Evolutionary conservation across 2,329 filamentous ascomycete genomes (phyloP), one percentile per base, ranked within the genome.

Genomic region (Endocalyx cinctus): DNA sequence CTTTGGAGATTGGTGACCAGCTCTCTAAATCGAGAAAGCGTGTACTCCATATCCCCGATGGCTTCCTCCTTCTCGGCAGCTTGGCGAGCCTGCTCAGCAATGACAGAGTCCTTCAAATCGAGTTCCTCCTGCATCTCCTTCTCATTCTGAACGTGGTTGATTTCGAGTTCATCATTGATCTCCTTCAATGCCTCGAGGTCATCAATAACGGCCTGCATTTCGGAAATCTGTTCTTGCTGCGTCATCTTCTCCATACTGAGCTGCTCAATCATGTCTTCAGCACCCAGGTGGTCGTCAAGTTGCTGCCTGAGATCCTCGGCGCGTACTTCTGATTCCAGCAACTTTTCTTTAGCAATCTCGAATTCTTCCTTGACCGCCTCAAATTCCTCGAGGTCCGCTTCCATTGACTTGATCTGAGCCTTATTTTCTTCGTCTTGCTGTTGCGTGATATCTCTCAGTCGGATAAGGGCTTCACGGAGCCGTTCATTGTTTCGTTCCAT

Each of bases 51-150:
- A 50, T 97, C 89, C 37, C 88, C 84, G 36, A 94, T 76, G 7
- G 75, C 68, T 47, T 87, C 79, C 37, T 94, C 86, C 55, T 94
- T 87, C 52, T 89, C 79, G 4, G 71, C 70, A 5, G 82, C 74
- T 42, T 82, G 79, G 37, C 83, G 80, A 20, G 74, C 72, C 51
- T 94, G 84, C 54, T 97, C 90, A n/a, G 77, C 72, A 43, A 96
- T 84, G 39, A 95, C 66, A 34, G 74, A 77, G 44, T 96, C 89
- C 57, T 85, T 87, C 62, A 87, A 84, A 55, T 96, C 89, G 35
- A 97, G 77, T 50, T 96, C 89, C 49, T 94, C 85, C 57, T 95
- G 88, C 61, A 98, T 77, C 55, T 97, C 89, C 58, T 90, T 94
- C 57, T 94, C 87, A 22, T 88, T 86, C 54, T 96, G 88, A 4